phyloP scores from a whole-genome alignment of 805 yeast species.

The Yarrowia osloensis region DNA sequence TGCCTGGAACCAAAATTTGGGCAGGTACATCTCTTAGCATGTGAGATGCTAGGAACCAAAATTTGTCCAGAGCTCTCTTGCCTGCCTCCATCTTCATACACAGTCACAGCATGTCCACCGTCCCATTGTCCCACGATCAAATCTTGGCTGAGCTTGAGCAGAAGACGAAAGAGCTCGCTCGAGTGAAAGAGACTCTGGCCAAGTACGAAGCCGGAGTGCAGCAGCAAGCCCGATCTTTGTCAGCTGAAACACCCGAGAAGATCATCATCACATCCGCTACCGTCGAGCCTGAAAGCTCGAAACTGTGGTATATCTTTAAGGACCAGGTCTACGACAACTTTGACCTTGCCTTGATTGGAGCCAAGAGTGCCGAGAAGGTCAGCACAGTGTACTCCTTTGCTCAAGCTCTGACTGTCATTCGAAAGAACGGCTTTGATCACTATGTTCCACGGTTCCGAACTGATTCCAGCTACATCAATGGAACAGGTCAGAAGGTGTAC shows the following conservation, averaged over 20 bases:
- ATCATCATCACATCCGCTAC: not conserved
- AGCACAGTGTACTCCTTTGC: not conserved
- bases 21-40: no score
- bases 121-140: not conserved
- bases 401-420: not conserved
- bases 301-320: not conserved
- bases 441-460: not conserved
- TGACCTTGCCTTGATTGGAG: not conserved
- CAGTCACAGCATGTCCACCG: no score
- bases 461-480: not conserved
- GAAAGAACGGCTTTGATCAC: not conserved
- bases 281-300: not conserved
- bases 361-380: not conserved
- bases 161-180: not conserved
- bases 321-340: not conserved
- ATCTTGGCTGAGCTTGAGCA: not conserved
- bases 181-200: not conserved
- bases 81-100: no score
- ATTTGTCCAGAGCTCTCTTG: no score
- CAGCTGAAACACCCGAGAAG: not conserved
- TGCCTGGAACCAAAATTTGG: not conserved
- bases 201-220: not conserved
- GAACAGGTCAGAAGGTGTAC: not conserved
- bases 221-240: not conserved
- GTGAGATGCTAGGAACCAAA: no score